phyloP scores from a whole-genome alignment of 2,329 filamentous ascomycete species.

The Pezicula neosporulosa region DNA sequence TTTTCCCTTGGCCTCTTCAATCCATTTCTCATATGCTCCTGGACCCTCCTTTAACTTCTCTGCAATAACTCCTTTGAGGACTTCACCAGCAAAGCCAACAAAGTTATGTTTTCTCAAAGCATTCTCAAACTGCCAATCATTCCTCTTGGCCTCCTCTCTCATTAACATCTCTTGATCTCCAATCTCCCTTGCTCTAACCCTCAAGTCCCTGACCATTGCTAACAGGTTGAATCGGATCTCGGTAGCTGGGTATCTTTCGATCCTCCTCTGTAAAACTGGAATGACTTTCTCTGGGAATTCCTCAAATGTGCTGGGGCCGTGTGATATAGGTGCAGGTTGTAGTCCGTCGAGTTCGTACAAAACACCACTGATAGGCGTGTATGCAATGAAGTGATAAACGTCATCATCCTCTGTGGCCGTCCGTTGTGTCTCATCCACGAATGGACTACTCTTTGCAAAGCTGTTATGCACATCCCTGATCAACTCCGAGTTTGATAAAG shows the following conservation, averaged over 20 bases:
- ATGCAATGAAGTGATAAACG: conserved; percentile 97
- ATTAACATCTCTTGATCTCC: conserved; percentile 77
- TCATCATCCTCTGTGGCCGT: conserved; percentile 74
- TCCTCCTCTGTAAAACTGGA: conserved; percentile 79
- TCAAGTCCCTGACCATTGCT: conserved; percentile 83
- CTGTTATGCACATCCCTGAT: conserved; percentile 67
- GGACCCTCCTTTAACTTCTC: conserved; percentile 66
- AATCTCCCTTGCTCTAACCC: conserved; percentile 72
- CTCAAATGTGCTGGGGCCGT: conserved; percentile 68
- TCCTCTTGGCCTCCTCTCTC: conserved; percentile 78
- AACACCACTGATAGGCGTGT: conserved; percentile 73
- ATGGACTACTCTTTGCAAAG: conserved; percentile 77
- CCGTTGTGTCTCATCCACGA: conserved; percentile 84
- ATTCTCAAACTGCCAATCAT: conserved; percentile 93
- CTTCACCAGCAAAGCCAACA: conserved; percentile 88
- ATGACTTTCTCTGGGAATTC: conserved; percentile 80
- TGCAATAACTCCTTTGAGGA: conserved; percentile 81
- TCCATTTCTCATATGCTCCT: conserved; percentile 68
- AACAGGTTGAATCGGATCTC: conserved; percentile 97
- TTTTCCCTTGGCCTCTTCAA: conserved; percentile 62
- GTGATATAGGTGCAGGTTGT: conserved; percentile 86
- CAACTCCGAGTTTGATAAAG: conserved; percentile 61
- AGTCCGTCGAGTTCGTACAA: conserved; percentile 95
- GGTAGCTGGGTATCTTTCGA: conserved; percentile 76
- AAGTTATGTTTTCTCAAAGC: conserved; percentile 90